phyloP scores from a whole-genome alignment of 106 monocot genomes.

The Dendrobium huoshanense region DNA sequence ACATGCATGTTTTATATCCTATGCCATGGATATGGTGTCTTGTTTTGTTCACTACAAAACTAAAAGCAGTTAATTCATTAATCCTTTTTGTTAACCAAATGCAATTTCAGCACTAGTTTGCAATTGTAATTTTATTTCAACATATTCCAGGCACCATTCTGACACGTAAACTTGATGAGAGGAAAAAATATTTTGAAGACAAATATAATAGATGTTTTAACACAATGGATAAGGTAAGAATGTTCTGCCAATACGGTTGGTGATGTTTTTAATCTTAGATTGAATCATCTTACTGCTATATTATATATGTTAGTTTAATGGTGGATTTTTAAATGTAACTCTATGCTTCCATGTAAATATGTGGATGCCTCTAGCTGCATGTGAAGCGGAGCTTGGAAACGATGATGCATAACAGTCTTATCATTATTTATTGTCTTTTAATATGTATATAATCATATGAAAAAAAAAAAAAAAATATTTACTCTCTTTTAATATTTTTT shows the following conservation, averaged over 20 bases:
- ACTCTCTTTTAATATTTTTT: background rate
- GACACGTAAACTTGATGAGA: conserved; percentile 36
- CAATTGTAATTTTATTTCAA: conserved; percentile 5
- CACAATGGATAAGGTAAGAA: conserved; percentile 48
- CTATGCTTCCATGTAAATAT: background rate
- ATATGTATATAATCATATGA: no score
- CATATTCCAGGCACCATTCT: conserved; percentile 40
- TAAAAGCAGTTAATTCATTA: background rate
- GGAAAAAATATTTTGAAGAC: conserved; percentile 56
- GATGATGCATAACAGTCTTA: background rate
- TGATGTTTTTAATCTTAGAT: background rate
- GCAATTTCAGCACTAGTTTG: background rate
- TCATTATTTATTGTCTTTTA: no score
- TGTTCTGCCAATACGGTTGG: background rate
- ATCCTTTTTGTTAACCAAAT: background rate
- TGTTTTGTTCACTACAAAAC: background rate
- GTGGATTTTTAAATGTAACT: background rate
- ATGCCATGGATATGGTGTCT: background rate
- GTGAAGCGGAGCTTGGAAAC: no score
- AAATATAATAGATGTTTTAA: conserved; percentile 41
- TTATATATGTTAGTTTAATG: background rate
- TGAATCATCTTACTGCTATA: background rate
- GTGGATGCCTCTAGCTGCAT: no score
- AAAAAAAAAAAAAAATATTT: no score
- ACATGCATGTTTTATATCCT: background rate